Base-by-base conservation (phyloP, 169 alveolate genomes). In the Cyclospora cayetanensis region DNA sequence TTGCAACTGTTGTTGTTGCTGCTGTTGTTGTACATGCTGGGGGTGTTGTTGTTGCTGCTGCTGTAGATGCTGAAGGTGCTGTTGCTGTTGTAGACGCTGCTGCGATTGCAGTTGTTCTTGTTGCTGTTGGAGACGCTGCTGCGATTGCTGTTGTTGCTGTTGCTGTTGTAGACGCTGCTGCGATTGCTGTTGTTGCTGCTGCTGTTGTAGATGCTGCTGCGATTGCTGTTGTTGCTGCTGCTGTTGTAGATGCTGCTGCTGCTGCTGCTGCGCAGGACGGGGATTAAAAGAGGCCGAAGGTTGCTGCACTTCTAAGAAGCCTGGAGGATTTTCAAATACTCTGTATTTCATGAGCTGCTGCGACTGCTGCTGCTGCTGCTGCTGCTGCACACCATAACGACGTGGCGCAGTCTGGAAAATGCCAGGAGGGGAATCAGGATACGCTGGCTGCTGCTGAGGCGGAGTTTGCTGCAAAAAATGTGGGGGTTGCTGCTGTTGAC, bases 331-430 rank as follows among this genome's bases (percentile, higher is more conserved):
- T n/a, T n/a, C n/a, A n/a, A n/a, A n/a, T n/a, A n/a, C n/a, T n/a
- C n/a, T n/a, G n/a, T n/a, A n/a, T n/a, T n/a, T n/a, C n/a, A n/a
- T n/a, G 34, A 3, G 27, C 82, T 70, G 82, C 55, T 70, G 22
- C 55, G 34, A 53, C 55, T 12, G 82, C 82, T 35, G 82, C 31
- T 41, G 66, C 41, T 76, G 86, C 66, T 76, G 86, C 86, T 20
- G 31, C 46, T 39, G 79, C 9, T 25, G 79, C 12, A n/a, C 70
- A 55, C 35, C 70, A 55, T 0, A 25, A 12, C 9, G 70, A 55
- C 35, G 35, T 55, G 11, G 25, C 25, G 20, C 11, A 46, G 2
- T 22, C 25, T 22, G 60, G 20, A 22, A 22, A 46, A 46, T 12
- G 20, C 60, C 60, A 15, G 60, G 60, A 46, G 60, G 60, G 20